Conservation (phyloP, 805 yeast genomes). For the Komagataella kurtzmanii region DNA sequence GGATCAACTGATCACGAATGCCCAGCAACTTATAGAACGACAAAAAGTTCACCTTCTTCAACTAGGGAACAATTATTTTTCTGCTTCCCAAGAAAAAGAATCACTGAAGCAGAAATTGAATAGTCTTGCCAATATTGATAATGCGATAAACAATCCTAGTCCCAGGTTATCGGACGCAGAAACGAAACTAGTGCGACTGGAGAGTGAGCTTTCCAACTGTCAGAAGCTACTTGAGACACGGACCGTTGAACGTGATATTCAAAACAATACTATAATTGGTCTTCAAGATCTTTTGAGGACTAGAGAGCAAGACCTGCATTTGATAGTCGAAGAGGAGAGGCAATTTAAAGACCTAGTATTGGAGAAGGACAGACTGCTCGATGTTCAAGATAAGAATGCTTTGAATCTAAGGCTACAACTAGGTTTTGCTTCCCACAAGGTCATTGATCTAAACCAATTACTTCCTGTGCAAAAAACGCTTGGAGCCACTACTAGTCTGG, state of each 20-base stretch:
- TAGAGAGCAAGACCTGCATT: background rate
- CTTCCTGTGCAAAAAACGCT: background rate
- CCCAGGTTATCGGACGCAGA: background rate
- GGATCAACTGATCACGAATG: background rate
- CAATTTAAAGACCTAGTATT: background rate
- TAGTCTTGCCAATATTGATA: conserved; percentile 4
- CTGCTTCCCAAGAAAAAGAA: conserved; percentile 1
- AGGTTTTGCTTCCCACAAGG: background rate
- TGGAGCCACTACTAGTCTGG: background rate
- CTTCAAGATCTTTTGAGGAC: background rate
- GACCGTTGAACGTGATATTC: background rate
- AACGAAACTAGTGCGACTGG: background rate
- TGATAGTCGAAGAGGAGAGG: background rate
- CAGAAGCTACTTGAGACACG: background rate
- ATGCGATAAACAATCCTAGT: background rate
- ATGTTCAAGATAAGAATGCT: background rate
- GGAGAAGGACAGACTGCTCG: background rate
- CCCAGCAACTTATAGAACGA: background rate
- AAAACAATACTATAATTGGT: background rate
- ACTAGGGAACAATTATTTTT: background rate
- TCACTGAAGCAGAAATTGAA: conserved; percentile 8
- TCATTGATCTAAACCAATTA: no score
- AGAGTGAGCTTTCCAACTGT: background rate
- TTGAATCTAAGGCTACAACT: background rate
- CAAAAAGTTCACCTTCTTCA: background rate